Base-by-base conservation (phyloP, 805 yeast genomes). In the Kodamaea kaohsiungensis region DNA sequence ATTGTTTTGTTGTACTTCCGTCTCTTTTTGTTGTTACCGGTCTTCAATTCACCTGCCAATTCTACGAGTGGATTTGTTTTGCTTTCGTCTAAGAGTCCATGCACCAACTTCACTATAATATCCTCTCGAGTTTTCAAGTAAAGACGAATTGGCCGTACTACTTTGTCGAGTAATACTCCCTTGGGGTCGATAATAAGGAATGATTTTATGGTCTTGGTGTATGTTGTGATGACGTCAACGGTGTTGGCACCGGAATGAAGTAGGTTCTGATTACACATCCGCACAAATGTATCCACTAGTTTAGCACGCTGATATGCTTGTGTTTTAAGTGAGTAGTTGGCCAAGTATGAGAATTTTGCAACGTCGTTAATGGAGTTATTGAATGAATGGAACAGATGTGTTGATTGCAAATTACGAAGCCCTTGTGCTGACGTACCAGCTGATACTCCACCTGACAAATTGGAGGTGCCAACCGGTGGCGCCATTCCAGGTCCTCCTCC, bases 191-290 rank as follows among this genome's bases (percentile, higher is more conserved):
- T 74, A 0, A 86, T 70, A 25, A 87, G 66, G 55, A 93, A 90
- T 0, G 91, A 78, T 58, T 83, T 78, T 46, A 92, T 87, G 1
- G 92, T 83, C 13, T 84, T 81, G 3, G 88, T 84, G 64, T 89
- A 93, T 51, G 80, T 82, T 1, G 82, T 70, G 22, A 93, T 80
- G 7, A 91, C 84, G 49, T 86, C 89, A 3, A 79, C 78, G 0
- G 98, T 93, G 59, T 88, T 84, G 1, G 88, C 81, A 17, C 97
- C 96, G 2, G 96, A 87, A 61, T 90, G 95, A 17, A 92, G 72
- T 9, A 91, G 65, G 35, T 79, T 66, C 35, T 60, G 63, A 18
- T 73, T 65, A 53, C 88, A 81, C 1, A 70, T 61, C 0, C 61
- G 56, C 7, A 78, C 80, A 57, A 87, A 89, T 0, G 68, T 64